Conservation (phyloP, 768 basidiomycete species). For the Candolleomyces eurysporus region DNA sequence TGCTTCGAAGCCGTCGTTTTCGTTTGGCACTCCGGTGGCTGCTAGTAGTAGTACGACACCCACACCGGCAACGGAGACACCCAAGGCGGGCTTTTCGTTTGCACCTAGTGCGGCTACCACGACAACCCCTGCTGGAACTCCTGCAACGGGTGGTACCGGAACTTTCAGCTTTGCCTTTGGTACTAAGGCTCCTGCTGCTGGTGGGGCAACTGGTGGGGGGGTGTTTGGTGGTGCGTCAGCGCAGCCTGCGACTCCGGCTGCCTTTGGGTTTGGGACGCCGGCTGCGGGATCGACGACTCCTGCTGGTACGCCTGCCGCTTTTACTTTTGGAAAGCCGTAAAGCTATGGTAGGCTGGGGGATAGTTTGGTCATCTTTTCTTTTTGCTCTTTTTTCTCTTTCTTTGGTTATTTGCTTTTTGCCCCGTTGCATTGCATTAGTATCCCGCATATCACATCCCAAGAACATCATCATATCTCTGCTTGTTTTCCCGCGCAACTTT, state of each 20-base stretch:
- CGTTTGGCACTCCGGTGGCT: conserved; percentile 18
- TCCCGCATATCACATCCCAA: too few species aligned
- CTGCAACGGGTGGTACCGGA: not conserved
- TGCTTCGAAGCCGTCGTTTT: conserved; percentile 10
- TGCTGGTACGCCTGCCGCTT: too few species aligned
- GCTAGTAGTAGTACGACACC: conserved; percentile 2
- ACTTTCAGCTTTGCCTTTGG: not conserved
- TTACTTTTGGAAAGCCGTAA: too few species aligned
- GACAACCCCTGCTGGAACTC: not conserved
- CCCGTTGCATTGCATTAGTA: too few species aligned
- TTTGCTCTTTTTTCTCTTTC: too few species aligned
- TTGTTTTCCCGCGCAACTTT: too few species aligned
- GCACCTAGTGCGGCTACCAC: conserved; percentile 9
- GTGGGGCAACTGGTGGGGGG: not conserved
- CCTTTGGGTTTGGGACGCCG: conserved; percentile 17
- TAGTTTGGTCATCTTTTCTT: too few species aligned
- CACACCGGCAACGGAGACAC: conserved; percentile 11
- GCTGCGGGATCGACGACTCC: too few species aligned
- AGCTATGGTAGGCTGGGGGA: too few species aligned
- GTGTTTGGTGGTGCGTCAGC: conserved; percentile 8
- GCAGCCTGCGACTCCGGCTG: conserved; percentile 6
- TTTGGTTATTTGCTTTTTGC: too few species aligned
- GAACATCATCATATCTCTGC: too few species aligned
- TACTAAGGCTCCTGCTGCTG: conserved; percentile 4
- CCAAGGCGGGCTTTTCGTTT: conserved; percentile 22